Evolutionary conservation across 1,139 yeast genomes (phyloP).

Genomic region (Trichomonascaceae sp.): DNA sequence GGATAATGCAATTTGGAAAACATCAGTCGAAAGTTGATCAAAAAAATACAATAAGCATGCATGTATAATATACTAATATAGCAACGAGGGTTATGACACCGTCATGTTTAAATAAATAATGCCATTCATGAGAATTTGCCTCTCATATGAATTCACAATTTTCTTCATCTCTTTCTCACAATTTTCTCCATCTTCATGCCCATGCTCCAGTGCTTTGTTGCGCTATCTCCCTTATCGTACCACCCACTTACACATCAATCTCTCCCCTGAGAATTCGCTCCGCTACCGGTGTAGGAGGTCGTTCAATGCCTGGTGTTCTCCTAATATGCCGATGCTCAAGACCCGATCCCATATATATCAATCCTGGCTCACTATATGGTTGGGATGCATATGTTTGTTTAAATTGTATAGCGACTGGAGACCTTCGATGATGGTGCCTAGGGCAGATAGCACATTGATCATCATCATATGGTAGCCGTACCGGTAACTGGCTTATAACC

Average conservation of each 20-base stretch:
- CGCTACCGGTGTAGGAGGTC: conserved; percentile 29
- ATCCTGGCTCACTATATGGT: conserved; percentile 13
- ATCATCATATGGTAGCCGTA: not conserved
- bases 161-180: not conserved
- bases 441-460: conserved; percentile 13
- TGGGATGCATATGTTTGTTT: conserved; percentile 13
- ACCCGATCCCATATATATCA: conserved; percentile 7
- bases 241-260: conserved; percentile 5
- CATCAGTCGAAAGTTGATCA: not conserved
- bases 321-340: conserved; percentile 7
- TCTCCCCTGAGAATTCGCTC: conserved; percentile 31
- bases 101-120: not conserved
- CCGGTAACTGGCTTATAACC: not conserved
- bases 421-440: conserved; percentile 24
- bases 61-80: not conserved
- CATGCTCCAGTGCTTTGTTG: too few species aligned
- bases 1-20: conserved; percentile 39
- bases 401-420: conserved; percentile 27
- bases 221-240: too few species aligned
- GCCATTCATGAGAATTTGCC: not conserved
- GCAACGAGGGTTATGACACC: not conserved
- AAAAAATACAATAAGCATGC: too few species aligned
- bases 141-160: not conserved
- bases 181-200: too few species aligned
- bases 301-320: conserved; percentile 13